Evolutionary conservation across 192 early-diverging fungal species (phyloP), one percentile per base, ranked within the genome.

Genomic region (Coemansia sp.): DNA sequence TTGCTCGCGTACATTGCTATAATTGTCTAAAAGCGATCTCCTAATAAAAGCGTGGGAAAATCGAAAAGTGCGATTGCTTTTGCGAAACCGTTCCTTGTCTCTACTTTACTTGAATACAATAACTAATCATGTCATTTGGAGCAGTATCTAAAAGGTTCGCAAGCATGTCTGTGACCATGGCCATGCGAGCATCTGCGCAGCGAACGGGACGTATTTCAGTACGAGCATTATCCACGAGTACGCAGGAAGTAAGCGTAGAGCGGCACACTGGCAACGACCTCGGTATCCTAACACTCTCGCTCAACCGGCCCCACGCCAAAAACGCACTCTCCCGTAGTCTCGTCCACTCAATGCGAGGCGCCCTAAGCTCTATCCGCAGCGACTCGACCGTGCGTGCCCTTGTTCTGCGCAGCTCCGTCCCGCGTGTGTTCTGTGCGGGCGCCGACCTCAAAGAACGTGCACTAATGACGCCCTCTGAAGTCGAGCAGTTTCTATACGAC

Each of bases 381-480:
- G 41, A 58, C 70, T 86, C 85, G 10, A 76, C 84, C 10, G 77
- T 85, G 13, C 88, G 94, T 23, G 94, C 93, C 9, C 84, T 98
- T 14, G 81, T 96, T 49, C 32, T 98, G 53, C 86, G 86, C 57
- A 92, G 91, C 75, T 45, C 83, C 19, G 94, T 96, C 2, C 77
- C 87, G 26, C 78, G 87, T 4, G 92, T 92, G 23, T 98, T 98
- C 70, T 98, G 94, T 74, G 92, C 94, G 3, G 96, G 96, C 29
- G 96, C 96, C 1, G 96, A 98, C 75, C 75, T 98, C 66, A 97
- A 95, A 87, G 96, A 98, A 62, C 87, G 94, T 22, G 81, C 85
- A 1, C 86, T 78, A 20, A 97, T 97, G 95, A 74, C 83, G 27
- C 82, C 81, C 16, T 27, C 65, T 0, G 90, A 98, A 58, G 92